Evolutionary conservation across 75 land plant species (phyloP).

Genomic region (Chamaecyparis obtusa): DNA sequence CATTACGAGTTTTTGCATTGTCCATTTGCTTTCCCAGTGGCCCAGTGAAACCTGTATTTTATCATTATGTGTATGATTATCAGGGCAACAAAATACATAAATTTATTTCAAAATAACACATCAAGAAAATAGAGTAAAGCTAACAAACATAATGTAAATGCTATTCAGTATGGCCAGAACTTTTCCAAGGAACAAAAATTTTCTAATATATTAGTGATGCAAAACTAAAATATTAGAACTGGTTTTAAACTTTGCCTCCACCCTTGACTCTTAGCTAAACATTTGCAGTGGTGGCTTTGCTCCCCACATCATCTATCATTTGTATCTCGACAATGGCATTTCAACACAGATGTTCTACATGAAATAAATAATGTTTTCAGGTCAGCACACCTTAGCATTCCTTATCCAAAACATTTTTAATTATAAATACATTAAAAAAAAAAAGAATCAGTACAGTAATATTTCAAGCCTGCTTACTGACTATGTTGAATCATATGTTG

Average conservation of each 20-base stretch:
- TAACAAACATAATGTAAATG: not conserved
- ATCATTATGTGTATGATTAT: not conserved
- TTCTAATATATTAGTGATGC: not conserved
- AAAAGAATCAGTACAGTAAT: not conserved
- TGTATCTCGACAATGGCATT: not conserved
- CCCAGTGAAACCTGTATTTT: conserved; percentile 18
- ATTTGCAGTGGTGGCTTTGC: not conserved
- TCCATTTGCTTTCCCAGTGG: conserved; percentile 70
- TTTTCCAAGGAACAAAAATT: not conserved
- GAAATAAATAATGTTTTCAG: not conserved
- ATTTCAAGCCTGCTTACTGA: not conserved
- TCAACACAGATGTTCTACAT: not conserved
- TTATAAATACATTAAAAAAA: not conserved
- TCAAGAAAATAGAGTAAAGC: not conserved
- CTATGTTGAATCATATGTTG: not conserved
- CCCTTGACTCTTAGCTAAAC: not conserved
- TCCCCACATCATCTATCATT: not conserved
- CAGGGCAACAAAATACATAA: not conserved
- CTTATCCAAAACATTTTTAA: not conserved
- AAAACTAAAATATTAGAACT: not conserved
- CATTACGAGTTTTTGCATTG: conserved; percentile 62
- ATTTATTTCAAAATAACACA: not conserved
- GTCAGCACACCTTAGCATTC: not conserved
- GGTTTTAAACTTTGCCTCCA: not conserved
- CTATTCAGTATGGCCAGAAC: not conserved